Base-by-base conservation (phyloP, 1,139 yeast genomes). In the Entelexis sorbosivorans region DNA sequence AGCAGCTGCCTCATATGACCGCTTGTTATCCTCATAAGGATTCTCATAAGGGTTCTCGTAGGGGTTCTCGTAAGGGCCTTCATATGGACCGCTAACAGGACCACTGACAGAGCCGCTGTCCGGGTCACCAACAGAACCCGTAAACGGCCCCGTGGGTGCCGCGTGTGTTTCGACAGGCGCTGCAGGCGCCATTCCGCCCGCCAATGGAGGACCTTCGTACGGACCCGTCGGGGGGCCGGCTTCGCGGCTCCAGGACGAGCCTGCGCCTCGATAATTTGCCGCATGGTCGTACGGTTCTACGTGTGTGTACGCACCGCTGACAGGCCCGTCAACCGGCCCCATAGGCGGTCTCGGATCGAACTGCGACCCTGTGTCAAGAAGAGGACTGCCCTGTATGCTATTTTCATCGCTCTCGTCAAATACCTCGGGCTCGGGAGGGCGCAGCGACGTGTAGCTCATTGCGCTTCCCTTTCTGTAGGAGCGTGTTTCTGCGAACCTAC, bases 381-480 rank as follows among this genome's bases (percentile, higher is more conserved):
- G 50, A 5, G 60, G 60, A 38, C 59, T 56, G 5, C 46, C 50
- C 50, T 58, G 60, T 34, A 58, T 58, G 49, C 60, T 58, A 48
- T 53, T 56, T 19, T 50, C 59, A 48, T 56, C 58, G 44, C 57
- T 53, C 16, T 52, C 58, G 5, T 45, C 52, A 6, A 26, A 13
- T 7, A 22, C 35, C 20, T 36, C 48, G 28, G 47, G 36, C 36
- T 39, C 47, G 6, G 50, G 51, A 26, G 48, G 42, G 34, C 49
- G 40, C 42, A 50, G 34, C 44, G 53, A 24, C 38, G 44, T 19
- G 40, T 50, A 50, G 26, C 22, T 38, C 51, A 40, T 42, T 10
- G 50, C 13, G 44, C 40, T 19, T 36, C 40, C 35, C 35, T 5
- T n/a, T 17, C 40, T 24, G 11, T 33, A 10, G 9, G 24, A n/a